phyloP scores from a whole-genome alignment of 371 early-diverging fungal species.

The Mucor velutinosus region DNA sequence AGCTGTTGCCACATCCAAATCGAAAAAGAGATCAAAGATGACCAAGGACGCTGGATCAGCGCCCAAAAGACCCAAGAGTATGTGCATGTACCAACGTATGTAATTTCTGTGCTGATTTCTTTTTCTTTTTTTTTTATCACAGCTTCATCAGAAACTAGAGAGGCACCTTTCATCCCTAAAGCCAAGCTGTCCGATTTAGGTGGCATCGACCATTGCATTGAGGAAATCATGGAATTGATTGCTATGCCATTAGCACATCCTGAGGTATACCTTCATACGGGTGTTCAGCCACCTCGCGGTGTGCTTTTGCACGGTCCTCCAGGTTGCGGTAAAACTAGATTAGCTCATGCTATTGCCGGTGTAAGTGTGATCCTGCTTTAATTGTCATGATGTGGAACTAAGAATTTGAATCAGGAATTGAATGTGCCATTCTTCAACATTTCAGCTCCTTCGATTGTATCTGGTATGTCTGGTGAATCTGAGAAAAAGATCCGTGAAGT shows the following conservation, averaged over 20 bases:
- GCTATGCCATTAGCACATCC: slow-evolving; percentile 98
- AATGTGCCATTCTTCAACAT: slow-evolving; percentile 94
- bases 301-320: slow-evolving; percentile 99
- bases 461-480: slow-evolving; percentile 99
- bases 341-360: slow-evolving; percentile 98
- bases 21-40: slow-evolving; percentile 51
- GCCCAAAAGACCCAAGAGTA: slow-evolving; percentile 38
- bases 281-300: slow-evolving; percentile 95
- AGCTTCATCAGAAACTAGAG: slow-evolving; percentile 39
- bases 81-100: not conserved
- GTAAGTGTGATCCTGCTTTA: slow-evolving; percentile 38
- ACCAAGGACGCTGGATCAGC: slow-evolving; percentile 16
- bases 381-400: not conserved
- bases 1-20: not conserved
- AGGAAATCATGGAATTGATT: slow-evolving; percentile 95
- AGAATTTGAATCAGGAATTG: slow-evolving; percentile 66
- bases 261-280: slow-evolving; percentile 93
- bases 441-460: slow-evolving; percentile 98
- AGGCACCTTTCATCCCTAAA: slow-evolving; percentile 60
- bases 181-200: slow-evolving; percentile 81
- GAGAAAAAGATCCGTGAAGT: slow-evolving; percentile 98
- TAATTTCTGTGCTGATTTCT: not conserved
- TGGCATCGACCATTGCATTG: slow-evolving; percentile 88
- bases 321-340: slow-evolving; percentile 98
- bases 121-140: not conserved